Conservation (phyloP, 345 rosid genomes). For the Rhodamnia argentea region DNA sequence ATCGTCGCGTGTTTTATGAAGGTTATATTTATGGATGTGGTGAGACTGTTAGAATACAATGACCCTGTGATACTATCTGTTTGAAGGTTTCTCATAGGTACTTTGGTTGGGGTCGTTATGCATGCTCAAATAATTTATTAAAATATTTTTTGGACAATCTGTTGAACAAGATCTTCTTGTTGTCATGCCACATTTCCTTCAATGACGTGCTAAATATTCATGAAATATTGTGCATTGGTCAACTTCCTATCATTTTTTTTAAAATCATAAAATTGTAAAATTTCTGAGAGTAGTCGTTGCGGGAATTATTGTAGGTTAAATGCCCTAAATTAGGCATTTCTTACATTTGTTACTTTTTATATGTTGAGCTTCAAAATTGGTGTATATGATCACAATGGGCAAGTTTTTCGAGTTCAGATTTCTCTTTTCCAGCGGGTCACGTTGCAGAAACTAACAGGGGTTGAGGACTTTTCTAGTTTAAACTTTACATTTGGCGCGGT, state of each 20-base stretch:
- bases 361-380: not conserved
- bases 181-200: not conserved
- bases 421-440: not conserved
- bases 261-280: not conserved
- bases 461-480: not conserved
- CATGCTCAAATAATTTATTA: not conserved
- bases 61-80: not conserved
- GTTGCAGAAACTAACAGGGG: not conserved
- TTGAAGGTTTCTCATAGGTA: not conserved
- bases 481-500: not conserved
- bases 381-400: not conserved
- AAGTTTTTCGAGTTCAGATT: not conserved
- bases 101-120: not conserved
- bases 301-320: not conserved
- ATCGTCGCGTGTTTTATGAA: not conserved
- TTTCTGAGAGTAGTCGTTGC: not conserved
- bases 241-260: not conserved
- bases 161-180: not conserved
- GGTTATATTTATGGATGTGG: not conserved
- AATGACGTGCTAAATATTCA: not conserved
- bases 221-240: not conserved
- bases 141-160: not conserved
- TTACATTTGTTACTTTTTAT: not conserved
- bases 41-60: not conserved
- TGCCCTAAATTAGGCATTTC: not conserved